Percentiles rank a stretch among this genome's conserved stretches.
Conservation (phyloP, 805 yeast species). For the Myxozyma nipponensis region DNA sequence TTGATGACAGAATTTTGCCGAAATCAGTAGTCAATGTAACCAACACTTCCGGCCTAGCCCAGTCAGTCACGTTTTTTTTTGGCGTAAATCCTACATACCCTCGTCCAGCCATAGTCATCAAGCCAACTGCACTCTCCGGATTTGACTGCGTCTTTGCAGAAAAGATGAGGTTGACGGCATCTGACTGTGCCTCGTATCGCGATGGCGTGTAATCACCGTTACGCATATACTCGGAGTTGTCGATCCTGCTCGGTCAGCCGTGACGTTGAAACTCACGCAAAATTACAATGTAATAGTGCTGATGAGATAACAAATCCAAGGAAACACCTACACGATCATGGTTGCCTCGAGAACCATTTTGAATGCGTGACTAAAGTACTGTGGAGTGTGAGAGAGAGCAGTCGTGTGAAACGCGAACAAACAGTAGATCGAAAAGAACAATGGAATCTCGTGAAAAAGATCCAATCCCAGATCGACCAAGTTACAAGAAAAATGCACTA, state of each 20-base stretch:
- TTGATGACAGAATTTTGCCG: slow-evolving; percentile 78
- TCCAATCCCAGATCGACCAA: not conserved
- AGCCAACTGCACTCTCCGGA: slow-evolving; percentile 92
- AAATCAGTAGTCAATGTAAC: slow-evolving; percentile 83
- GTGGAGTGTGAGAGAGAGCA: not conserved
- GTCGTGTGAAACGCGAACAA: not conserved
- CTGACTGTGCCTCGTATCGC: slow-evolving; percentile 87
- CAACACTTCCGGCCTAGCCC: slow-evolving; percentile 77
- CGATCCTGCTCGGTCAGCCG: slow-evolving; percentile 47
- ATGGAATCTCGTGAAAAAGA: not conserved
- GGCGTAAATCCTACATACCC: slow-evolving; percentile 26
- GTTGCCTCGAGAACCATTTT: slow-evolving; percentile 94
- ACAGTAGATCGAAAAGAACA: not conserved
- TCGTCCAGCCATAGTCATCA: slow-evolving; percentile 81
- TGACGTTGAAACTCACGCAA: not conserved
- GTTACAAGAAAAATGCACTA: no score
- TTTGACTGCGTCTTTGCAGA: slow-evolving; percentile 80
- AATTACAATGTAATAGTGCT: not conserved
- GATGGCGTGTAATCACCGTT: slow-evolving; percentile 91
- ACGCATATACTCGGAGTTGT: slow-evolving; percentile 92
- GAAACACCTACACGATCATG: slow-evolving; percentile 59
- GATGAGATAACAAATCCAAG: not conserved
- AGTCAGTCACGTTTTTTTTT: slow-evolving; percentile 21
- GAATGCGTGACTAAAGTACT: not conserved
- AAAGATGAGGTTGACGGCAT: slow-evolving; percentile 82